Evolutionary conservation across 1,284 basidiomycete genomes (phyloP), one percentile per base, ranked within the genome.

Genomic region (Chondrostereum purpureum): DNA sequence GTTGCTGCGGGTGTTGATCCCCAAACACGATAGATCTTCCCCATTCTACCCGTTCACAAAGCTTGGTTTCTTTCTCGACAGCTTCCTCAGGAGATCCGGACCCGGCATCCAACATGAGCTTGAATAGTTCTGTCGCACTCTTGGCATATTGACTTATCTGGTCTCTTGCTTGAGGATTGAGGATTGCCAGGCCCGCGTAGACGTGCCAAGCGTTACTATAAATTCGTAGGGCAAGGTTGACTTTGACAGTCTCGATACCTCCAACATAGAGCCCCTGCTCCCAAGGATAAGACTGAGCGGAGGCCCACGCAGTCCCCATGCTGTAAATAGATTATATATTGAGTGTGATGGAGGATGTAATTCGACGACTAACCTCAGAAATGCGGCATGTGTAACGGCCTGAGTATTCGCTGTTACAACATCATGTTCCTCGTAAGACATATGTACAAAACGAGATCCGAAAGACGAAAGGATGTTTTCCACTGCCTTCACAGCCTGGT

Each of bases 171-270:
- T 79, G 83, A 1, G 96, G 95, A 64, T 99, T 99, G 52, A 98
- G 78, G 58, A 99, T 89, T 0, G 96, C 95, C 11, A 99, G 80
- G 2, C 95, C 96, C 19, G 96, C 96, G 62, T 99, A 99, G 56
- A 99, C 95, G 67, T 99, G 96, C 94, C 94, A 99, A 57, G 93
- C 88, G 61, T 94, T 95, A 37, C 91, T 81, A 67, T 98, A 98
- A 59, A 99, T 98, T 1, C 96, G 91, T 12, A 95, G 77, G 50
- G 88, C 87, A 60, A 99, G 88, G 73, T 99, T 99, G 57, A 97
- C 94, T 68, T 99, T 99, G 58, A 94, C 92, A 5, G 92, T 95
- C 66, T 99, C 95, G 57, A 99, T 95, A 0, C 96, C 96, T n/a
- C 93, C 91, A 27, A 96, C 90, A 66, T 98, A 98, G 46, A 87